These are phyloP conservation scores for Fomes fomentarius DNA, from an alignment of 1,284 basidiomycete genomes.

Conservation along the genomic window DNA sequence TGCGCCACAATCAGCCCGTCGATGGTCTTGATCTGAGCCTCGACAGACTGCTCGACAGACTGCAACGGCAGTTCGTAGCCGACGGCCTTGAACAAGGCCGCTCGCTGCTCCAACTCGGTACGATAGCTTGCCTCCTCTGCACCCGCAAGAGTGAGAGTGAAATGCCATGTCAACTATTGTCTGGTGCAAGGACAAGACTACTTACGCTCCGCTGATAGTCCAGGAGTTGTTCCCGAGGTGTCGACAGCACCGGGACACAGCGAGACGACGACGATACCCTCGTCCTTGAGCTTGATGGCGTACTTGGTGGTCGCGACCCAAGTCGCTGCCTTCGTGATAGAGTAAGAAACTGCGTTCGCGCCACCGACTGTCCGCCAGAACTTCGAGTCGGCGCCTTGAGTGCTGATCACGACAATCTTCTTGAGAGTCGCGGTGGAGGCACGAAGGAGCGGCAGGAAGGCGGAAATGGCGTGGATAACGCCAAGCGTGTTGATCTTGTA, in stretches of 20 bases:
- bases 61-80: too few species aligned
- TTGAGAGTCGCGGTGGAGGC: slow-evolving; percentile 33
- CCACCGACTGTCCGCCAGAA: slow-evolving; percentile 17
- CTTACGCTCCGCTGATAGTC: background rate
- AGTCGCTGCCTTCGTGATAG: slow-evolving; percentile 41
- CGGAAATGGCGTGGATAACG: slow-evolving; percentile 39
- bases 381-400: slow-evolving; percentile 34
- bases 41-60: slow-evolving; percentile 36
- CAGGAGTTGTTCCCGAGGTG: slow-evolving; percentile 20
- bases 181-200: too few species aligned
- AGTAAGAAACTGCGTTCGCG: slow-evolving; percentile 32
- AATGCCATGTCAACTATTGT: too few species aligned
- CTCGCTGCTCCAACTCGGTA: too few species aligned
- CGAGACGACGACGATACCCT: slow-evolving; percentile 41
- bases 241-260: slow-evolving; percentile 42
- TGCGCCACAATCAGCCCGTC: slow-evolving; percentile 27
- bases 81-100: background rate
- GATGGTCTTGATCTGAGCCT: slow-evolving; percentile 32
- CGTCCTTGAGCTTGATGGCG: slow-evolving; percentile 36
- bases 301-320: slow-evolving; percentile 44
- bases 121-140: too few species aligned
- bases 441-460: slow-evolving; percentile 41
- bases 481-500: slow-evolving; percentile 43
- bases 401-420: slow-evolving; percentile 41
- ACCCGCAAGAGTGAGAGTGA: too few species aligned